Evolutionary conservation across 1,284 basidiomycete species (phyloP), one percentile per base, ranked within the genome.

Genomic region (Malassezia brasiliensis): DNA sequence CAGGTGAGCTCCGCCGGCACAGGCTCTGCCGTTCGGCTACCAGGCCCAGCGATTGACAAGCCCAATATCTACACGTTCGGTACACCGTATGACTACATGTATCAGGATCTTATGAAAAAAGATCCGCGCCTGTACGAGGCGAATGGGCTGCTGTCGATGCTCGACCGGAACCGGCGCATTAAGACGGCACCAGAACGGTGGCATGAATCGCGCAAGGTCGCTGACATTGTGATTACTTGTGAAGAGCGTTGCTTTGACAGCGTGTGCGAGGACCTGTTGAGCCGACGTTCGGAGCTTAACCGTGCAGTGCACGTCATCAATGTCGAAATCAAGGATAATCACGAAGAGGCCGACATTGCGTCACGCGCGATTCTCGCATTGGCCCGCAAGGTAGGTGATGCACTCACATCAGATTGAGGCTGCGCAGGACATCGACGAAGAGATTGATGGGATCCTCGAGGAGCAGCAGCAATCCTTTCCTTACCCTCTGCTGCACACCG

Each of bases 181-280:
- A 99, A 99, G 76, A 75, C 80, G 4, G 91, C 93, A 8, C 94
- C 94, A 34, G 90, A 99, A 74, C 82, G 90, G 62, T 99, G 91
- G 90, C 93, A 98, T 68, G 91, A 96, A 52, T 85, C 82, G 52
- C 85, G 80, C 68, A 83, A 84, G 1, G 79, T 89, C 11, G 88
- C 88, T 6, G 94, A 99, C 74, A 81, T 99, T 14, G 93, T 99
- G 14, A 94, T 99, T 65, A 99, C 94, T 3, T 99, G 94, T 76
- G 94, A 98, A 77, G 94, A 99, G 76, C 82, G 93, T 54, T 99
- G 94, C 77, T 99, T 90, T 76, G 94, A 99, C 74, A 86, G 90
- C 2, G 94, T 99, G 17, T 96, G 93, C 72, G 94, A 98, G 76
- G 94, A 99, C 78, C 78, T 99, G 17, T 79, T 98, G 56, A 79